phyloP scores from a whole-genome alignment of 352 stramenopile genomes.

The Phytopythium sindhum region DNA sequence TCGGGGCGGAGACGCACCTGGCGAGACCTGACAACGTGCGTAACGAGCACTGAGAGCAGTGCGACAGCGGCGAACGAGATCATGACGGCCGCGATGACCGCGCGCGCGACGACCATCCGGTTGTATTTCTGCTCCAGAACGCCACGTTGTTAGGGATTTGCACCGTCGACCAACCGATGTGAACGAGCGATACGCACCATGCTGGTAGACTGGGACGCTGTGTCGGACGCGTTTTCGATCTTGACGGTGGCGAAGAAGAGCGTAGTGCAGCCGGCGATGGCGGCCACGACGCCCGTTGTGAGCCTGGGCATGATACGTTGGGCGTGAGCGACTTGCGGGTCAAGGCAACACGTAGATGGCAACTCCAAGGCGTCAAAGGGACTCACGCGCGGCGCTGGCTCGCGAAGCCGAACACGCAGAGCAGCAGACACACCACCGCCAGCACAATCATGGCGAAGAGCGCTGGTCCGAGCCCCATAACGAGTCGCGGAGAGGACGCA shows the following conservation, averaged over 20 bases:
- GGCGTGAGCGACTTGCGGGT: not conserved
- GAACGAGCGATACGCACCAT: not conserved
- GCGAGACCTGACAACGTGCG: constrained; percentile 25
- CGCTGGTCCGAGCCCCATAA: constrained; percentile 27
- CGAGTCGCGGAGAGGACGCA: constrained; percentile 1
- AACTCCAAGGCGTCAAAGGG: not conserved
- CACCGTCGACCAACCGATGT: not conserved
- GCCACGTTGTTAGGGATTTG: not conserved
- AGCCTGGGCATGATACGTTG: constrained; percentile 11
- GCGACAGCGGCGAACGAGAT: constrained; percentile 35
- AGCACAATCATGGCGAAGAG: constrained; percentile 38
- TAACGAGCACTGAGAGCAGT: constrained; percentile 30
- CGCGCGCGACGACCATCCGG: constrained; percentile 27
- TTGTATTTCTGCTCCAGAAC: constrained; percentile 27
- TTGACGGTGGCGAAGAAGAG: constrained; percentile 41
- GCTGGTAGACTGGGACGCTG: constrained; percentile 5
- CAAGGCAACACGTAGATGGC: not conserved
- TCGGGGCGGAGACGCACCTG: constrained; percentile 20
- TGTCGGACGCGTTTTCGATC: constrained; percentile 13
- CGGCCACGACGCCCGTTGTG: constrained; percentile 17
- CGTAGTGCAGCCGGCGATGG: constrained; percentile 20
- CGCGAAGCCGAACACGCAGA: constrained; percentile 31
- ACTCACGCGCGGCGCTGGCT: constrained; percentile 10
- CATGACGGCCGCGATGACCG: constrained; percentile 27
- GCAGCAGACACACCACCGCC: constrained; percentile 19